phyloP scores from a whole-genome alignment of 805 yeast species.

The Torulaspora maleeae region DNA sequence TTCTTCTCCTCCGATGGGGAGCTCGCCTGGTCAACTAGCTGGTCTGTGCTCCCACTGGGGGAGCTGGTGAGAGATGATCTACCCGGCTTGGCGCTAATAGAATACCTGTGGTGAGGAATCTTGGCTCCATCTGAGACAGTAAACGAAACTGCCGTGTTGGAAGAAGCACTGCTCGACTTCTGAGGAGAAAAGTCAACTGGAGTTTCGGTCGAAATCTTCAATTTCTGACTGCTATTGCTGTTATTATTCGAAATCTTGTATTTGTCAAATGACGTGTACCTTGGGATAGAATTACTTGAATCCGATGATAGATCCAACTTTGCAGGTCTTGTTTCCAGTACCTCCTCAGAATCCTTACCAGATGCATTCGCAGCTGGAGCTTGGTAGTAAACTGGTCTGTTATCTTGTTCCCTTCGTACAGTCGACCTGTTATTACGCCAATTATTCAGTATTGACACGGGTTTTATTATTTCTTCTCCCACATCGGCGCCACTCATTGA shows the following conservation, averaged over 20 bases:
- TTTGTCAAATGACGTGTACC: slow-evolving; percentile 9
- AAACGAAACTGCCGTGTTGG: slow-evolving; percentile 40
- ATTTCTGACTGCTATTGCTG: slow-evolving; percentile 2
- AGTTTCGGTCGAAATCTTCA: slow-evolving; percentile 6
- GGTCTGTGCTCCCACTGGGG: slow-evolving; percentile 14
- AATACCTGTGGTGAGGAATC: slow-evolving; percentile 47
- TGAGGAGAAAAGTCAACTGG: slow-evolving; percentile 9
- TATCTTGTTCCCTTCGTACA: slow-evolving; percentile 8
- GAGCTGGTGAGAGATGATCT: slow-evolving; percentile 14
- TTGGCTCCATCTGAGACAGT: slow-evolving; percentile 44
- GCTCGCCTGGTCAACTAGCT: slow-evolving; percentile 2
- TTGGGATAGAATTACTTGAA: slow-evolving; percentile 8
- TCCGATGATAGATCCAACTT: neutral
- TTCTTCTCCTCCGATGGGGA: slow-evolving; percentile 26
- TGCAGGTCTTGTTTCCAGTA: neutral
- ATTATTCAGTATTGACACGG: slow-evolving; percentile 19
- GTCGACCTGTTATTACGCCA: slow-evolving; percentile 5
- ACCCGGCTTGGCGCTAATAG: slow-evolving; percentile 49
- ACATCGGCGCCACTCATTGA: neutral
- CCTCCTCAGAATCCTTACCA: neutral
- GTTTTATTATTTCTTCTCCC: slow-evolving; percentile 7
- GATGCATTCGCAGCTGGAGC: neutral
- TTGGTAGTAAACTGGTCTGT: slow-evolving; percentile 3
- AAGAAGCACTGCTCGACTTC: slow-evolving; percentile 7
- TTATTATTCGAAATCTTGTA: slow-evolving; percentile 2